Evolutionary conservation across 129 eudicot species (phyloP).

Genomic region (Lactuca saligna): DNA sequence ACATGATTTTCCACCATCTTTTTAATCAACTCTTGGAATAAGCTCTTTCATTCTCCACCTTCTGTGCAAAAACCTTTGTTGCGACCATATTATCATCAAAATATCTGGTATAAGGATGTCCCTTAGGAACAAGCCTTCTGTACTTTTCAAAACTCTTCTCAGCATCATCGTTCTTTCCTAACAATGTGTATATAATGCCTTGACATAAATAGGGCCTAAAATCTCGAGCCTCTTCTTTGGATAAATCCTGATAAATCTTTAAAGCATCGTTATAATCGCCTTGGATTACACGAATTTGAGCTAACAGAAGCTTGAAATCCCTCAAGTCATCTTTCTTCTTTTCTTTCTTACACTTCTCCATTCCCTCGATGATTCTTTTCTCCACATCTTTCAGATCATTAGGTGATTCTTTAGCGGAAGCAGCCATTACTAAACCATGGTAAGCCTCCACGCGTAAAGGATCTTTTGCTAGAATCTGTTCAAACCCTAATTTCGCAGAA

Average conservation of each 20-base stretch:
- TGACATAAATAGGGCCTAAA: slow-evolving; percentile 92
- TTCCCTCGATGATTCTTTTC: slow-evolving; percentile 48
- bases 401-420: slow-evolving; percentile 46
- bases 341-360: slow-evolving; percentile 45
- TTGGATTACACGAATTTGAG: slow-evolving; percentile 73
- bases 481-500: slow-evolving; percentile 56
- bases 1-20: slow-evolving; percentile 22
- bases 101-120: slow-evolving; percentile 72
- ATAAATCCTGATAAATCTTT: slow-evolving; percentile 67
- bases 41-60: slow-evolving; percentile 64
- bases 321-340: slow-evolving; percentile 54
- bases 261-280: slow-evolving; percentile 67
- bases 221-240: slow-evolving; percentile 82
- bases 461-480: slow-evolving; percentile 54
- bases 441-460: slow-evolving; percentile 78
- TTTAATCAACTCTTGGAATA: slow-evolving; percentile 35
- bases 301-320: slow-evolving; percentile 81
- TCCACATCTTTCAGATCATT: slow-evolving; percentile 46
- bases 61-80: slow-evolving; percentile 69
- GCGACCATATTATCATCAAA: slow-evolving; percentile 86
- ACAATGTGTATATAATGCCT: slow-evolving; percentile 80
- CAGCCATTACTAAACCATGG: slow-evolving; percentile 78
- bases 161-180: slow-evolving; percentile 73
- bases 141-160: slow-evolving; percentile 71
- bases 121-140: slow-evolving; percentile 82